phyloP scores from a whole-genome alignment of 805 yeast genomes.

The Starmerella sirachaensis region DNA sequence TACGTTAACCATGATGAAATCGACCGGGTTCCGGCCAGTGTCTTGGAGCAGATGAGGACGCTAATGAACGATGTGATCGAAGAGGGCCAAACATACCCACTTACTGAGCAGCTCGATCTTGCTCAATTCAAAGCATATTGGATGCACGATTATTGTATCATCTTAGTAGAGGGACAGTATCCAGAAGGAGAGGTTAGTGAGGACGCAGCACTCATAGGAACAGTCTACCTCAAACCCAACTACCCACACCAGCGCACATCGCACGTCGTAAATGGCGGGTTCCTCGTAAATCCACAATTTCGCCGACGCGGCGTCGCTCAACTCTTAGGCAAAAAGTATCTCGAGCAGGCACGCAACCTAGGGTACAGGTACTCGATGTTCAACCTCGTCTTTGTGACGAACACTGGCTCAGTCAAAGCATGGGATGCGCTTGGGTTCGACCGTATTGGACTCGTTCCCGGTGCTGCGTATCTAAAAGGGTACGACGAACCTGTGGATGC shows the following conservation, averaged over 20 bases:
- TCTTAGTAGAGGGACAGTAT: slow-evolving; percentile 40
- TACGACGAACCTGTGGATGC: slow-evolving; percentile 58
- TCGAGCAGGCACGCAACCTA: slow-evolving; percentile 60
- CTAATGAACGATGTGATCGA: slow-evolving; percentile 57
- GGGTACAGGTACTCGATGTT: slow-evolving; percentile 78
- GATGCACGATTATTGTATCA: slow-evolving; percentile 54
- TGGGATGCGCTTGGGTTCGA: slow-evolving; percentile 83
- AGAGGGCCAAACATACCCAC: slow-evolving; percentile 67
- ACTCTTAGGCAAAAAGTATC: slow-evolving; percentile 54
- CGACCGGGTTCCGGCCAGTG: slow-evolving; percentile 36
- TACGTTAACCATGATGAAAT: slow-evolving; percentile 41
- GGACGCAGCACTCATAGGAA: slow-evolving; percentile 44
- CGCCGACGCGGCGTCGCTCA: slow-evolving; percentile 64
- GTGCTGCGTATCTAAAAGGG: slow-evolving; percentile 66
- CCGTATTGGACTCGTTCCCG: slow-evolving; percentile 58
- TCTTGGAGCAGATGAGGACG: slow-evolving; percentile 37
- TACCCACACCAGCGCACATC: slow-evolving; percentile 74
- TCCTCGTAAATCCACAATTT: slow-evolving; percentile 46
- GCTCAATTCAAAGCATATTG: slow-evolving; percentile 53
- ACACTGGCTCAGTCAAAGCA: slow-evolving; percentile 57
- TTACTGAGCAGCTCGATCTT: slow-evolving; percentile 26
- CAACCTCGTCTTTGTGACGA: slow-evolving; percentile 75
- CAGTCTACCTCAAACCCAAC: slow-evolving; percentile 76
- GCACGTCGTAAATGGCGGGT: slow-evolving; percentile 82
- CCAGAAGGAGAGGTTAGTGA: slow-evolving; percentile 21